Evolutionary conservation across 2,329 filamentous ascomycete genomes (phyloP).

Genomic region (Leptographium procerum): DNA sequence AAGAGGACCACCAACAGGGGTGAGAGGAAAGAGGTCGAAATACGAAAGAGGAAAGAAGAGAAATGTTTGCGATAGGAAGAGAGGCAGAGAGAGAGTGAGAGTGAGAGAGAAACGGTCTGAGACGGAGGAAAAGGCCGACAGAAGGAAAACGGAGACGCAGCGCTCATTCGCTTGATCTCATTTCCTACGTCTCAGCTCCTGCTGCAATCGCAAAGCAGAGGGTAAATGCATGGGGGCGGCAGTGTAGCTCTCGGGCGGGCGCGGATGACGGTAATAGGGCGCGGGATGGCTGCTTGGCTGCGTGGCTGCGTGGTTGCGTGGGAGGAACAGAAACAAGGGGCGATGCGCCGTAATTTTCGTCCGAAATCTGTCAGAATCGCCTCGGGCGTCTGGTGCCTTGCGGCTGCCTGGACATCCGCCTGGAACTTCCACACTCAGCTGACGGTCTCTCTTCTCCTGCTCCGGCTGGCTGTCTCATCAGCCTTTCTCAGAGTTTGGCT

Average conservation of each 20-base stretch:
- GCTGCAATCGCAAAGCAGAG: not conserved
- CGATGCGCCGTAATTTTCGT: too few species aligned
- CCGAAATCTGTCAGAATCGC: too few species aligned
- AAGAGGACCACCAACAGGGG: too few species aligned
- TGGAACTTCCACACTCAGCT: not conserved
- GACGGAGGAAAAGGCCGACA: not conserved
- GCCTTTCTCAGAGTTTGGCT: too few species aligned
- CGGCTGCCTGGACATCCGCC: not conserved
- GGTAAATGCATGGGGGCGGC: not conserved
- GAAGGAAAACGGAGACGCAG: not conserved
- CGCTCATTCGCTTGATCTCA: not conserved
- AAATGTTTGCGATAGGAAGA: too few species aligned
- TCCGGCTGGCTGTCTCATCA: not conserved
- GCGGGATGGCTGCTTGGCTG: not conserved
- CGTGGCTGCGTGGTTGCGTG: too few species aligned
- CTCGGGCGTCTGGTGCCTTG: not conserved
- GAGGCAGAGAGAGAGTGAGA: too few species aligned
- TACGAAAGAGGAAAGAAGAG: too few species aligned
- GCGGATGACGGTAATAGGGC: not conserved
- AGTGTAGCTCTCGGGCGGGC: not conserved
- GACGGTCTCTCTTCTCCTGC: not conserved
- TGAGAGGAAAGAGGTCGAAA: too few species aligned
- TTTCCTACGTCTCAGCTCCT: not conserved
- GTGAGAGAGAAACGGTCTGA: too few species aligned
- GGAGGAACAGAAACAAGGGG: not conserved